Evolutionary conservation across 208 protist genomes (phyloP), one percentile per base, ranked within the genome.

Genomic region (Blastocrithidia nonstop): DNA sequence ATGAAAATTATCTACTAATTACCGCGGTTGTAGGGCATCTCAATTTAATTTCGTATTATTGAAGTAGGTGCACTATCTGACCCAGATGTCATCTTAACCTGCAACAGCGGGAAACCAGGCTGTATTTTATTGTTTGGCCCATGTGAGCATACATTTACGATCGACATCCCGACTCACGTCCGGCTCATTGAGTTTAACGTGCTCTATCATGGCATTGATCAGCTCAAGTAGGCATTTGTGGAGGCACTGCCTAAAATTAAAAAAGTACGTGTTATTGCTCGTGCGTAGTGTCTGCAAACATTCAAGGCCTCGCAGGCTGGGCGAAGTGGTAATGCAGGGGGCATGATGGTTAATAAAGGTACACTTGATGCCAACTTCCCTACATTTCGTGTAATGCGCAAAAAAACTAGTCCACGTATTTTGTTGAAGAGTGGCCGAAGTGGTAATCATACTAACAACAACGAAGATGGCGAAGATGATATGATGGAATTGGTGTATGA

Each of bases 251-350:
- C 81, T 0, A 88, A 86, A 49, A 41, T 88, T 1, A 45, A 51
- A 17, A 63, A 75, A 33, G 75, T 55, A 7, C 79, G 78, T n/a
- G 55, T 88, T 15, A 31, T 70, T 46, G 76, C 77, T 3, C 51
- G 60, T 4, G 76, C 79, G 20, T 77, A 91, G 64, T 88, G 78
- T 24, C 49, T 88, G 36, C 65, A 87, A 57, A 70, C 67, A 9
- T 94, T 94, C 55, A 57, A 62, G 29, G 78, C 82, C 1, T 94
- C 86, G 13, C 79, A 92, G 54, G 78, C 81, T 6, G 83, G 83
- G 3, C 64, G 61, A 8, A 55, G 31, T 17, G 86, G 86, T 23
- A 94, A 94, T 39, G 86, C 82, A 0, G 86, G 60, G 15, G 86
- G 86, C 11, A 71, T 86, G 70, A 71, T 62, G 21, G 81, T 94